These are phyloP conservation scores for Globisporangium paroecandrum DNA, from an alignment of 352 stramenopile species.

Conservation along the genomic window DNA sequence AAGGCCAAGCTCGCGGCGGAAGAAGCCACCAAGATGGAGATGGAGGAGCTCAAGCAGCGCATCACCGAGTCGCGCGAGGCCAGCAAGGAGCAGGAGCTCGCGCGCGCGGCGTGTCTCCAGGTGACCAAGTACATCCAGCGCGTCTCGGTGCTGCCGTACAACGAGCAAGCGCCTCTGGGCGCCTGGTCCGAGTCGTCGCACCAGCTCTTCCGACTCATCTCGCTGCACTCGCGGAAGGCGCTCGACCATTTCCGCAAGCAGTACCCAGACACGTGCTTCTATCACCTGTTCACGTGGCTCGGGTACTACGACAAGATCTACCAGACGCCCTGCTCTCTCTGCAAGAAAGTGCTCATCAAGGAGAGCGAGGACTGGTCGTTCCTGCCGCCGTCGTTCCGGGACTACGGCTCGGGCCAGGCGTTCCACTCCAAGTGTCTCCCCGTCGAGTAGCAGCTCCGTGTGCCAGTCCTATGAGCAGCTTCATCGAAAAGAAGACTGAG, in stretches of 20 bases:
- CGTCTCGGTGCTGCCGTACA: conserved; percentile 75
- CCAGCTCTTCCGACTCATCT: conserved; percentile 75
- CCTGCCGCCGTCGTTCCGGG: conserved; percentile 79
- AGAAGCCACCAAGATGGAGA: conserved; percentile 85
- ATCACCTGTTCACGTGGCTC: conserved; percentile 84
- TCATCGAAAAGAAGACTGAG: neutral
- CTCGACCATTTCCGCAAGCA: conserved; percentile 83
- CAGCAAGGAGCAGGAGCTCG: conserved; percentile 79
- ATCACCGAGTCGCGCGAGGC: conserved; percentile 75
- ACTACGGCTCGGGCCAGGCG: conserved; percentile 77
- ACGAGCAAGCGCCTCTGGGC: conserved; percentile 69
- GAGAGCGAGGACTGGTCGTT: conserved; percentile 79
- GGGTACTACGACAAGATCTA: conserved; percentile 88
- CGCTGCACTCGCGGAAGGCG: conserved; percentile 71
- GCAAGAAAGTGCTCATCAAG: conserved; percentile 84
- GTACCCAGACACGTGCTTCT: conserved; percentile 83
- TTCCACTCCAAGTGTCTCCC: conserved; percentile 84
- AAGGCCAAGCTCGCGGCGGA: conserved; percentile 83
- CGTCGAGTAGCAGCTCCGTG: conserved; percentile 28
- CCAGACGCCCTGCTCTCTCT: conserved; percentile 79
- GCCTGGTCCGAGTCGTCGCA: conserved; percentile 82
- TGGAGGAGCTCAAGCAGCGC: conserved; percentile 83
- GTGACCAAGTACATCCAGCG: conserved; percentile 87
- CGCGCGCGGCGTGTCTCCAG: conserved; percentile 63
- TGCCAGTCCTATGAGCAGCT: neutral